These are phyloP conservation scores for Aspergillus floridensis DNA, from an alignment of 2,329 filamentous ascomycete genomes.

Conservation along the genomic window DNA sequence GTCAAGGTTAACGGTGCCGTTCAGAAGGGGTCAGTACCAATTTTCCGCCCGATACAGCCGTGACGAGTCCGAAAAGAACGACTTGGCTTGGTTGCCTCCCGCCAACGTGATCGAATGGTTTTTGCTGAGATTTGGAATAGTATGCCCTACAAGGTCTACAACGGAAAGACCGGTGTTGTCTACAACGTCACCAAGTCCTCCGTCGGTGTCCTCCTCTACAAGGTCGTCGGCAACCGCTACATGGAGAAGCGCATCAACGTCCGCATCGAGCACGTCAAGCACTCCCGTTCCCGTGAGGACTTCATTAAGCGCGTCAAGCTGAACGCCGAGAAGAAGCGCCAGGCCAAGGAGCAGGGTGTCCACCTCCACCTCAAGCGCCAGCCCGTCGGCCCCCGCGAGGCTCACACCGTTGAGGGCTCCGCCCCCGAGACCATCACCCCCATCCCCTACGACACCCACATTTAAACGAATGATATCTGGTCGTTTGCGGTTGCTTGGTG, in stretches of 20 bases:
- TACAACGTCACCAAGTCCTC: conserved; percentile 99
- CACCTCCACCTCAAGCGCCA: conserved; percentile 91
- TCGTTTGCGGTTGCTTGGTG: conserved; percentile 33
- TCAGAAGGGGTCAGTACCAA: conserved; percentile 81
- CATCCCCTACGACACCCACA: conserved; percentile 96
- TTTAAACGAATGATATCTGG: conserved; percentile 61
- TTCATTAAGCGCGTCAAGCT: conserved; percentile 95
- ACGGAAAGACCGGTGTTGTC: conserved; percentile 97
- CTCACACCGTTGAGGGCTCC: conserved; percentile 79
- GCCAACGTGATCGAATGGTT: conserved; percentile 17
- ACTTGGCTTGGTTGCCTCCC: conserved; percentile 3
- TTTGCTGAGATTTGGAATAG: conserved; percentile 48
- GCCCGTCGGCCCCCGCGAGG: conserved; percentile 74
- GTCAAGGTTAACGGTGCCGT: conserved; percentile 98
- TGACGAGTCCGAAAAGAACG: conserved; percentile 7
- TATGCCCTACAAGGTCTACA: conserved; percentile 99
- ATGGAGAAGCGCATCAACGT: conserved; percentile 99
- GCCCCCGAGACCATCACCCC: conserved; percentile 87
- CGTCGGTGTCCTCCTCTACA: conserved; percentile 98
- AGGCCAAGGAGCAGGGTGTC: conserved; percentile 87
- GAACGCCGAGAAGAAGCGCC: conserved; percentile 87
- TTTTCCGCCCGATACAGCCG: conserved; percentile 18
- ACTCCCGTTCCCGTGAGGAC: conserved; percentile 93
- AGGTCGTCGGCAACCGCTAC: conserved; percentile 99
- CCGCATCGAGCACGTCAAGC: conserved; percentile 93